phyloP scores from a whole-genome alignment of 1,284 basidiomycete species.

The Pseudozyma flocculosa region DNA sequence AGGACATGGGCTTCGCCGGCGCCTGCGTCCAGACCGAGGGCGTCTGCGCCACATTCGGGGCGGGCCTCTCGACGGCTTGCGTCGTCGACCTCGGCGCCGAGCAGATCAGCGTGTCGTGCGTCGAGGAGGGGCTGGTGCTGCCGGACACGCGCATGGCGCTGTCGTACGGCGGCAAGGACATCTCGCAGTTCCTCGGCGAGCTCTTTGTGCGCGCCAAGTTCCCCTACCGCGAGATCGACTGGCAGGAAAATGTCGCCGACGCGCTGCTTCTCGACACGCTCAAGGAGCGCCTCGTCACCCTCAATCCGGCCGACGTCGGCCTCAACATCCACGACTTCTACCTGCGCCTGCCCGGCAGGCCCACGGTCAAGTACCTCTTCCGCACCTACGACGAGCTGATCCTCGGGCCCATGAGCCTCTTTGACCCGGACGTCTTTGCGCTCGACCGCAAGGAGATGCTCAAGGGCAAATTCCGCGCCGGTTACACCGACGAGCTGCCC shows the following conservation, averaged over 20 bases:
- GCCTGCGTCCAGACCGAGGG: slow-evolving; percentile 63
- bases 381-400: slow-evolving; percentile 95
- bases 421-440: slow-evolving; percentile 87
- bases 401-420: slow-evolving; percentile 86
- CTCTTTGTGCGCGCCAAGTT: slow-evolving; percentile 79
- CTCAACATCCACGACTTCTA: slow-evolving; percentile 71
- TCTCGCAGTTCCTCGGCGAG: slow-evolving; percentile 82
- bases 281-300: slow-evolving; percentile 51
- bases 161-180: slow-evolving; percentile 87
- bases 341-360: slow-evolving; percentile 68
- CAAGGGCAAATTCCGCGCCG: slow-evolving; percentile 14
- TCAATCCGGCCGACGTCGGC: slow-evolving; percentile 53
- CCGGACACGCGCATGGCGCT: slow-evolving; percentile 83
- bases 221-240: slow-evolving; percentile 79
- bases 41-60: slow-evolving; percentile 89
- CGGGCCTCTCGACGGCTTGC: slow-evolving; percentile 89
- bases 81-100: slow-evolving; percentile 91
- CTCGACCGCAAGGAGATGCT: slow-evolving; percentile 70
- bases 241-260: slow-evolving; percentile 40
- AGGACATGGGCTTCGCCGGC: slow-evolving; percentile 68
- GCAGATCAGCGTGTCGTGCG: slow-evolving; percentile 82
- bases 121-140: slow-evolving; percentile 89
- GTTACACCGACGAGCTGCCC: slow-evolving; percentile 19
- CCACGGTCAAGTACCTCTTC: slow-evolving; percentile 83
- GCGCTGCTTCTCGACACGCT: slow-evolving; percentile 45